Evolutionary conservation across 257 asterid species (phyloP), one percentile per base, ranked within the genome.

Genomic region (Nicotiana benthamiana): DNA sequence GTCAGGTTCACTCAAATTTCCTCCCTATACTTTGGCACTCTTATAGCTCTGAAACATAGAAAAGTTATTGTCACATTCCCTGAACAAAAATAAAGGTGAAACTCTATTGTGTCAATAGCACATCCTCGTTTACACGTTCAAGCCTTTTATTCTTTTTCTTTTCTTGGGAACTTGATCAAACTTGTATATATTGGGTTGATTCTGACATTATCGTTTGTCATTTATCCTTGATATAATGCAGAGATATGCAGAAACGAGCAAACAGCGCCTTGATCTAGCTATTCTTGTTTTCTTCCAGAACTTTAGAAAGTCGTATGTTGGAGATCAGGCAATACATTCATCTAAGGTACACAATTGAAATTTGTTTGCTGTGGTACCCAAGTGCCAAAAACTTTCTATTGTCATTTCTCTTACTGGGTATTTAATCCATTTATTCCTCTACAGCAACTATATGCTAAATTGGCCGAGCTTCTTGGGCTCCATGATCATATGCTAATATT

Each of bases 271-370:
- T 82, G 99, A 96, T 88, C 92, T 95, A 48, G 98, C 99, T 84
- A 91, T 96, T 86, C 96, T 96, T 70, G 86, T 92, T 11, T 96
- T 96, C 87, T 96, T 96, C 85, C 99, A 93, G 86, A 90, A 87
- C 85, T 93, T 96, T 72, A 92, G 98, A 85, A 96, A 88, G 86
- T 90, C 97, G 54, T 94, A 96, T 81, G 98, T 96, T 76, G 99
- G 98, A 65, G 98, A 96, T 85, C 97, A 92, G 85, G 97, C 99
- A 77, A 94, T 96, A 94, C 99, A 94, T 86, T 92, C 99, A 26
- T 94, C 99, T 54, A 96, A 96, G 99, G 99, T 94, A 83, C 52
- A 15, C 24, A 26, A 26, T 28, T 62, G 75, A 79, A 79, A 63
- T 27, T 64, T 72, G 4, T 24, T 72, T 72, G 78, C 78, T 72